Evolutionary conservation across 164 flowering plant genomes (phyloP).

Genomic region (Dillenia turbinata): DNA sequence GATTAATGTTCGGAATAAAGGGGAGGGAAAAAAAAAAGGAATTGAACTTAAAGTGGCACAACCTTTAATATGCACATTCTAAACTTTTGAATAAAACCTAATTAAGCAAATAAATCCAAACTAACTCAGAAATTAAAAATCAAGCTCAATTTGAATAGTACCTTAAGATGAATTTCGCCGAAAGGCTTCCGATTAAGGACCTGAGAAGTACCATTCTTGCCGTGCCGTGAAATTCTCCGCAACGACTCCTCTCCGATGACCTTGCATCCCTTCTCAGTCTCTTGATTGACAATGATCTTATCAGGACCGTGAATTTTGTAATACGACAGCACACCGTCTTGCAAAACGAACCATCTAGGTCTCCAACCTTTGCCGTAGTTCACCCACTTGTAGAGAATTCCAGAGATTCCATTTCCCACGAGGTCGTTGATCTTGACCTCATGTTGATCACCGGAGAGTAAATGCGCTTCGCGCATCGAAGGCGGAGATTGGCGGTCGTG

Average conservation of each 20-base stretch:
- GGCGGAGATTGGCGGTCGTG: conserved; percentile 8
- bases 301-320: conserved; percentile 87
- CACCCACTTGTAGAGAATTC: conserved; percentile 88
- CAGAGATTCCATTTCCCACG: conserved; percentile 76
- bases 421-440: conserved; percentile 65
- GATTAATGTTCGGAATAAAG: neutral
- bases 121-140: too few relatives aligned
- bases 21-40: neutral
- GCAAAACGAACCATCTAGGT: conserved; percentile 76
- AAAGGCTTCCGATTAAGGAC: conserved; percentile 47
- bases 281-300: conserved; percentile 59
- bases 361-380: conserved; percentile 98
- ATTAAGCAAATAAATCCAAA: too few relatives aligned
- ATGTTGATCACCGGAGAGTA: conserved; percentile 10
- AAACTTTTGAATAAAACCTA: too few relatives aligned
- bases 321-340: conserved; percentile 60
- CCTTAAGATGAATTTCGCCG: conserved; percentile 77
- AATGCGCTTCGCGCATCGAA: neutral
- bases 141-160: neutral
- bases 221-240: conserved; percentile 28
- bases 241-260: conserved; percentile 84
- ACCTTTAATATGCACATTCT: too few relatives aligned
- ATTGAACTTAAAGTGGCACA: neutral
- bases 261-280: conserved; percentile 69
- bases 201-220: conserved; percentile 15